Evolutionary conservation across 768 basidiomycete genomes (phyloP).

Genomic region (Termitomyces sp.): DNA sequence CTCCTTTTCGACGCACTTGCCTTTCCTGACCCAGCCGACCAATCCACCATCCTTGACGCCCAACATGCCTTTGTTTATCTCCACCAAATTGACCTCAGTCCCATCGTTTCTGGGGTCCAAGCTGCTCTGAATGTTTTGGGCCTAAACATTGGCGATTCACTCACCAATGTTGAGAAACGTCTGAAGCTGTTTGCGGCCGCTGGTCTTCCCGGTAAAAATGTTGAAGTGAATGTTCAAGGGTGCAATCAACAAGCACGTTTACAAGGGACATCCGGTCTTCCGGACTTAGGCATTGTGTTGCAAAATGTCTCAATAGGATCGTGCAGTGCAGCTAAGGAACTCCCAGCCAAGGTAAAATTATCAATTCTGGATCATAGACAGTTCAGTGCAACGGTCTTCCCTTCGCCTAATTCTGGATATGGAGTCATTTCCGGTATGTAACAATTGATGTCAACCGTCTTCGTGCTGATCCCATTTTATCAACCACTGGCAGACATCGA

Average conservation of each 20-base stretch:
- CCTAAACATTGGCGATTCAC: not conserved
- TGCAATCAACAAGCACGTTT: not conserved
- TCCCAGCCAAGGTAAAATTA: not conserved
- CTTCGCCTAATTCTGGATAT: not conserved
- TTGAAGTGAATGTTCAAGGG: not conserved
- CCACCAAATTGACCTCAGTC: not conserved
- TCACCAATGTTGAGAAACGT: not conserved
- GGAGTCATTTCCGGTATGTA: not conserved
- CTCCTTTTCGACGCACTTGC: not conserved
- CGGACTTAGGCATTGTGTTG: not conserved
- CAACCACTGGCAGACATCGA: constrained; percentile 31
- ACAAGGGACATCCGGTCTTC: not conserved
- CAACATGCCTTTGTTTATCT: not conserved
- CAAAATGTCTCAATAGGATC: not conserved
- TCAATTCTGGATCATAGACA: not conserved
- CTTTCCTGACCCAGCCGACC: not conserved
- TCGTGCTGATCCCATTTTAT: not conserved
- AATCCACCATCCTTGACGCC: not conserved
- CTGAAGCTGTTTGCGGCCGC: not conserved
- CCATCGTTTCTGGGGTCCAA: not conserved
- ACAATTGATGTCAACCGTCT: not conserved
- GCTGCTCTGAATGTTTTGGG: not conserved
- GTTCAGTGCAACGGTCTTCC: not conserved
- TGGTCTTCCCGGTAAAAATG: not conserved
- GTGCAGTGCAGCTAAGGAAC: not conserved